Evolutionary conservation across 805 yeast species (phyloP), one percentile per base, ranked within the genome.

Genomic region (Torulaspora gathmanii): DNA sequence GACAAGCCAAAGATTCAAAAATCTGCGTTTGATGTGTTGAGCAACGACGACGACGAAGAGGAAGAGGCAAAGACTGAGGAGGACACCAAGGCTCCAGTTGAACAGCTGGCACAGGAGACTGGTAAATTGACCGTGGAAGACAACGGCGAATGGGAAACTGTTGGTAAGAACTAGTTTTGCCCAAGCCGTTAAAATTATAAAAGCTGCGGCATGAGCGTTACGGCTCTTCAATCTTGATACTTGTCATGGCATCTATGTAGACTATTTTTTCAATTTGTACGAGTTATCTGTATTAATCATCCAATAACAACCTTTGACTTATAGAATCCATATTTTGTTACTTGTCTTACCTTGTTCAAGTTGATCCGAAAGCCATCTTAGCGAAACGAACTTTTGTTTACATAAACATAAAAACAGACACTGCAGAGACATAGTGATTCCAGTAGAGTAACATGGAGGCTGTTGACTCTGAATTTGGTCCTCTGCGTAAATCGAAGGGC

Each of bases 11-110:
- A 55, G 49, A 58, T 58, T 42, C 72, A 65, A 60, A 72, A 69
- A 55, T 74, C 81, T 29, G 64, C 74, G 2, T 79, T 70, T 56
- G 67, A 73, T 39, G 79, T 79, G 19, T 65, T 79, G 58, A 69
- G 75, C 41, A 61, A 59, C 43, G 80, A 78, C 26, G 79, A 73
- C 2, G 79, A 73, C 1, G 75, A 71, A 5, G 71, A 68, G 16
- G 65, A 60, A 37, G 66, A 51, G 26, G 46, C 34, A 3, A 43
- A 45, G 29, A 30, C 34, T 13, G 41, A 52, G 34, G 57, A 47
- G 22, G 52, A 50, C n/a, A 47, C 51, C 34, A 35, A 40, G 17
- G 45, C 46, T 10, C 36, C 44, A 15, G 63, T 54, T 20, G 54
- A 55, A 26, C 57, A 50, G n/a, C 52, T 67, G 37, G 62, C 67